Conservation (phyloP, 2,329 filamentous ascomycete genomes). For the Xylaria sp. region DNA sequence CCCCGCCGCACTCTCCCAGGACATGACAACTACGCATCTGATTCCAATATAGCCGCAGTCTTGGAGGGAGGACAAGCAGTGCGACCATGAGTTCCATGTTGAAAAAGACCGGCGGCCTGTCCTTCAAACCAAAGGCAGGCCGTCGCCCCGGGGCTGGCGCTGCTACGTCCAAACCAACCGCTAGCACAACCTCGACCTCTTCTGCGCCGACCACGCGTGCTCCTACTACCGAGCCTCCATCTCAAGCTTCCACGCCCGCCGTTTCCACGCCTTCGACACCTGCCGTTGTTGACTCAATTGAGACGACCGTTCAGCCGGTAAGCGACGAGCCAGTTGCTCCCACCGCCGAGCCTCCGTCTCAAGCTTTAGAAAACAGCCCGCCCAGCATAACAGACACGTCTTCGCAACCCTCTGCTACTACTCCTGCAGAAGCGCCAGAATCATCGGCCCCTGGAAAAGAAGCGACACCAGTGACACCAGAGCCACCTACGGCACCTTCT, state of each 20-base stretch:
- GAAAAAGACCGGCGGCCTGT: conserved; percentile 70
- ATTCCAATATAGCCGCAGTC: conserved; percentile 33
- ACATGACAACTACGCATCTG: conserved; percentile 31
- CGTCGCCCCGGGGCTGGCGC: conserved; percentile 63
- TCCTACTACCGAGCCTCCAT: conserved; percentile 39
- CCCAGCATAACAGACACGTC: not conserved
- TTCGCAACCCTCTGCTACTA: not conserved
- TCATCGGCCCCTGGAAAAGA: conserved; percentile 27
- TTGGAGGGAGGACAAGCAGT: conserved; percentile 19
- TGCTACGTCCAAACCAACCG: conserved; percentile 38
- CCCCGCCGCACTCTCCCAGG: conserved; percentile 22
- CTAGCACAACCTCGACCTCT: conserved; percentile 41
- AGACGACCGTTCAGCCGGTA: conserved; percentile 15
- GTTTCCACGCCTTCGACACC: conserved; percentile 34
- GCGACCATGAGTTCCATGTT: conserved; percentile 70
- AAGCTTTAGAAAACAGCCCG: conserved; percentile 7
- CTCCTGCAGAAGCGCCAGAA: conserved; percentile 26
- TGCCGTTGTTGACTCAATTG: conserved; percentile 36
- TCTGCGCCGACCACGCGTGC: conserved; percentile 40
- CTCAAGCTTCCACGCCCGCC: conserved; percentile 23
- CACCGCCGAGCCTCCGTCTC: not conserved
- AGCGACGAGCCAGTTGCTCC: conserved; percentile 11
- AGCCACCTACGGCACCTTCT: conserved; percentile 36
- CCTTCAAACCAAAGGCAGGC: conserved; percentile 76
- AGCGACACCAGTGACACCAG: conserved; percentile 7